Base-by-base conservation (phyloP, 352 stramenopile genomes). In the Pythium apleroticum region DNA sequence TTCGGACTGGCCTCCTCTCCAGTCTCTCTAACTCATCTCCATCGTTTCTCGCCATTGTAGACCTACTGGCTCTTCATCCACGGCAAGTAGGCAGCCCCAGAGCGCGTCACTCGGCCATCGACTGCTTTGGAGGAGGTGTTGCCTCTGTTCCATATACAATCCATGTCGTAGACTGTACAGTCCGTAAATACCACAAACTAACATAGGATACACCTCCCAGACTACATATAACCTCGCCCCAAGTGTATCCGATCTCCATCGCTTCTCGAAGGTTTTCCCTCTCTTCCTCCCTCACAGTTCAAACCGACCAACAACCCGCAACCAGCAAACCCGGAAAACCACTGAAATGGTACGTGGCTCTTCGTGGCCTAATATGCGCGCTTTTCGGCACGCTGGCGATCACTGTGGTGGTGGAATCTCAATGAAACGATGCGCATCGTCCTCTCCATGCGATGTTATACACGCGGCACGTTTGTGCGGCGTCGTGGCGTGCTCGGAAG, bases 11-110 rank as follows among this genome's bases (percentile, higher is more conserved):
- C 39, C 27, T 17, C 22, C 1, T 52, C 17, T 39, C 17, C 4
- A 27, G 19, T 48, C 15, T 33, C 10, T 9, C 28, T 43, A 41
- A 43, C 28, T 27, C 28, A 9, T 30, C n/a, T 14, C 11, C 15
- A 17, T 14, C 12, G 8, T 24, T 17, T 62, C 17, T 43, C 22
- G 19, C 8, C 43, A 50, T 28, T 24, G 30, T 30, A 71, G 65
- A 71, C 65, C 17, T 71, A 71, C 46, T 30, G 57, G 24, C 43
- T 71, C 22, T 66, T 71, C 31, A 33, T 71, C 65, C 55, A 71
- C 31, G 57, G 58, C 52, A 71, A 50, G 31, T 41, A 58, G 25
- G 9, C 12, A 55, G 43, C 43, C 9, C 22, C 4, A 27, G 27
- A 17, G 1, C 10, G 11, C 1, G 10, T 28, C 1, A 19, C 4